phyloP scores from a whole-genome alignment of 2,329 filamentous ascomycete genomes.

The Aspergillus arachidicola region DNA sequence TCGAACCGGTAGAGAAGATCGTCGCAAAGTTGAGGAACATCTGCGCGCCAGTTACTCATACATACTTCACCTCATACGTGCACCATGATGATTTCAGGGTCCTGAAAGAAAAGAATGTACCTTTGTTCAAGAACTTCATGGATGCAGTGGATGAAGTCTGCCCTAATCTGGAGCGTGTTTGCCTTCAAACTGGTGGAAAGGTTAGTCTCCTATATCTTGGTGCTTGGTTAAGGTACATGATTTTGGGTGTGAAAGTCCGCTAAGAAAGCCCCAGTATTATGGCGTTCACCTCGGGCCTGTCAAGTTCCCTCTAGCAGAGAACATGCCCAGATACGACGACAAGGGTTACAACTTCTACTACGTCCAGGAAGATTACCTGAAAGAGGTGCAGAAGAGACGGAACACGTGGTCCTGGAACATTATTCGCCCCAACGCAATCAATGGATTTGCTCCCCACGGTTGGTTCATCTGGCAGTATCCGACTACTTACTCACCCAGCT shows the following conservation, averaged over 20 bases:
- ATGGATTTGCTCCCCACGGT: conserved; percentile 32
- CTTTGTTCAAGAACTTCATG: conserved; percentile 39
- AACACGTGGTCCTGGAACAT: conserved; percentile 31
- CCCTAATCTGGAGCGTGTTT: conserved; percentile 26
- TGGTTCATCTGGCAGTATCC: neutral
- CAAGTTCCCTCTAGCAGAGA: conserved; percentile 25
- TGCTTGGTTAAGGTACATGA: accelerated
- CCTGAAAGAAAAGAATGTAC: conserved; percentile 28
- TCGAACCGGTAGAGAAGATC: conserved; percentile 21
- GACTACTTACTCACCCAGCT: accelerated
- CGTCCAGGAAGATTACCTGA: conserved; percentile 26
- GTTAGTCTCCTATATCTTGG: conserved; percentile 3
- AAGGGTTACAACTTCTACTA: conserved; percentile 27
- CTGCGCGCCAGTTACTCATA: conserved; percentile 35
- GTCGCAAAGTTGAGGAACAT: conserved; percentile 15
- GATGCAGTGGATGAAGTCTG: conserved; percentile 27
- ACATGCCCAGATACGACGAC: conserved; percentile 22
- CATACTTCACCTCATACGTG: conserved; percentile 38
- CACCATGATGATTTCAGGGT: conserved; percentile 33
- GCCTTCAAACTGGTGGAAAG: conserved; percentile 37
- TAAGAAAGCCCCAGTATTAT: conserved; percentile 24
- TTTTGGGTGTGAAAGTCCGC: accelerated
- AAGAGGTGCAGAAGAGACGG: conserved; percentile 16
- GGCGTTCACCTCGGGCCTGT: conserved; percentile 31
- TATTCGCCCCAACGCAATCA: conserved; percentile 33